Percentiles rank a stretch among this genome's conserved stretches.
Conservation (phyloP, 2,329 filamentous ascomycete species). For the Penicillium sp. region DNA sequence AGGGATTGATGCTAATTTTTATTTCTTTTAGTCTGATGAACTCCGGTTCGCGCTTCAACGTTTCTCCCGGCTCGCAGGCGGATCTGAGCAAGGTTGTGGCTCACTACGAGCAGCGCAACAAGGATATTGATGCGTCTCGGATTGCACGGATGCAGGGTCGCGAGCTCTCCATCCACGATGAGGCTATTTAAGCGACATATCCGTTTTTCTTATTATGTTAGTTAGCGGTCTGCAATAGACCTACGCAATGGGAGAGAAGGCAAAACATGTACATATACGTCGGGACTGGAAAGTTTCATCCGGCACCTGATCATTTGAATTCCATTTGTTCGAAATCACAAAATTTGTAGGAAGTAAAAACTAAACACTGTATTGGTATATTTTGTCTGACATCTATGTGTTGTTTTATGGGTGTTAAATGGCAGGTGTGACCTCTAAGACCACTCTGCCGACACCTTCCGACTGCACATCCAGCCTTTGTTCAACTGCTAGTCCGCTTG, state of each 20-base stretch:
- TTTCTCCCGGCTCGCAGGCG: slow-evolving; percentile 60
- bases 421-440: slow-evolving; percentile 37
- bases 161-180: slow-evolving; percentile 47
- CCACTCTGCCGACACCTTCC: slow-evolving; percentile 46
- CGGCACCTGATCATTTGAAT: slow-evolving; percentile 28
- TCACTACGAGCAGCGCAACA: slow-evolving; percentile 62
- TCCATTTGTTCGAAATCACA: slow-evolving; percentile 22
- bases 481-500: slow-evolving; percentile 28
- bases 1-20: slow-evolving; percentile 5
- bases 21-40: slow-evolving; percentile 58
- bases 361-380: not conserved
- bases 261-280: slow-evolving; percentile 39
- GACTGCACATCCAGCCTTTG: slow-evolving; percentile 40
- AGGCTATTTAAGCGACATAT: slow-evolving; percentile 26
- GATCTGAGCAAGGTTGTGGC: slow-evolving; percentile 61
- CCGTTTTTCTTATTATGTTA: slow-evolving; percentile 15
- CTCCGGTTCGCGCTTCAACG: slow-evolving; percentile 62
- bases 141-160: slow-evolving; percentile 46
- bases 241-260: slow-evolving; percentile 17
- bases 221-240: slow-evolving; percentile 24
- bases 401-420: not conserved
- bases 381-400: not conserved
- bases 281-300: slow-evolving; percentile 26
- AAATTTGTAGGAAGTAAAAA: not conserved
- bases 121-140: slow-evolving; percentile 59